Base-by-base conservation (phyloP, 2,329 filamentous ascomycete species). In the Talaromyces sp. region DNA sequence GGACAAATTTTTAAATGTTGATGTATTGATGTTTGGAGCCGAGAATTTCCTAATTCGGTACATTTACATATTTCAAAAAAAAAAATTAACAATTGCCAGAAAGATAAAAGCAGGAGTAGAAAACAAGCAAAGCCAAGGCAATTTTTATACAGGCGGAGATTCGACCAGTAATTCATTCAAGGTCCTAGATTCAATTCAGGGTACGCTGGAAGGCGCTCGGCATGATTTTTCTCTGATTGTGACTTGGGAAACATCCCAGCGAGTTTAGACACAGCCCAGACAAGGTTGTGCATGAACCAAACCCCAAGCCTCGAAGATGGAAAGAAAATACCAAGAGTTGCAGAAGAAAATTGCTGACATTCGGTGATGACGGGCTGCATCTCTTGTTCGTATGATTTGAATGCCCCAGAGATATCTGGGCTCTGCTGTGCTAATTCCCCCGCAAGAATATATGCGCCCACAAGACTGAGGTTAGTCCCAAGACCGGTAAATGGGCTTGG, bases 401-500 rank as follows among this genome's bases (percentile, higher is more conserved):
- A 54, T 62, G 67, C 67, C 63, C 68, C 60, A 56, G 58, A 0
- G 65, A 54, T 0, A 67, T 68, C 35, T 65, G 57, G 9, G 52
- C 59, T 21, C 64, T 72, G 63, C 17, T 63, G 67, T 14, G 58
- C 57, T 14, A 78, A 65, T 58, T 77, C 83, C 1, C 84, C 84
- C 0, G 83, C 84, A 3, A 87, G 73, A 2, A 85, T 70, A 65
- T 86, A 87, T 0, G 82, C 81, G 0, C 74, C 75, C 3, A 72
- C 64, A 1, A 78, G 62, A 14, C 70, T 69, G 2, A 65, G 64
- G 2, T 66, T 74, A 1, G 75, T 77, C 0, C 75, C 76, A 43
- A 69, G 63, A 9, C 73, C 77, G 0, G 67, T 75, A 2, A 71
- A 66, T 1, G 73, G 70, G 3, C 70, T 70, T 31, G 68, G 61